A percentile compares a stretch with the other conserved stretches of the same genome.
phyloP scores from a whole-genome alignment of 345 rosid genomes.

The Rhodamnia rubescens region DNA sequence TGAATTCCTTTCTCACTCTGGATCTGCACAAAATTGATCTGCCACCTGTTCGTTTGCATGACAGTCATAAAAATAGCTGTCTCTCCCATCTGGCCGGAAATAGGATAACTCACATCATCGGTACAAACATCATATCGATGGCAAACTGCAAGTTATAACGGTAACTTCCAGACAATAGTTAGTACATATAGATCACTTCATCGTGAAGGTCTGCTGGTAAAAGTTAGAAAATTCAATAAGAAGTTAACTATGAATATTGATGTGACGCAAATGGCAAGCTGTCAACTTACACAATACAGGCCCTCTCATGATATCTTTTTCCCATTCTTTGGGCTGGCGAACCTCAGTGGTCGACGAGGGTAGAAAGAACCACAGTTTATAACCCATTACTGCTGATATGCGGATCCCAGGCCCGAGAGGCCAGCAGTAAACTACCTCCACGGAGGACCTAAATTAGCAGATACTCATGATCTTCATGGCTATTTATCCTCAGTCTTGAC shows the following conservation, averaged over 20 bases:
- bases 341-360: background rate
- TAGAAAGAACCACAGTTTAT: background rate
- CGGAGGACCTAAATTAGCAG: background rate
- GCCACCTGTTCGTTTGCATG: background rate
- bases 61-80: background rate
- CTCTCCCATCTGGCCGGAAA: background rate
- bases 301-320: background rate
- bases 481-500: conserved; percentile 10
- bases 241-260: background rate
- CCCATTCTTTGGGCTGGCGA: background rate
- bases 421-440: background rate
- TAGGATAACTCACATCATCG: background rate
- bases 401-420: background rate
- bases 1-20: background rate
- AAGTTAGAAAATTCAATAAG: background rate
- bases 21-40: background rate
- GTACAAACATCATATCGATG: background rate
- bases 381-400: background rate
- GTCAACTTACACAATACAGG: background rate
- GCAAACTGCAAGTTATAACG: background rate
- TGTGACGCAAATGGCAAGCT: background rate
- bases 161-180: background rate
- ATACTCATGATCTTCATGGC: background rate
- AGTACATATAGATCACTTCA: background rate
- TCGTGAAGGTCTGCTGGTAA: background rate